Percentiles rank a stretch among this genome's conserved stretches.
These are phyloP conservation scores for Trichosanthes truncata DNA, from an alignment of 306 rosid genomes.

Conservation along the genomic window DNA sequence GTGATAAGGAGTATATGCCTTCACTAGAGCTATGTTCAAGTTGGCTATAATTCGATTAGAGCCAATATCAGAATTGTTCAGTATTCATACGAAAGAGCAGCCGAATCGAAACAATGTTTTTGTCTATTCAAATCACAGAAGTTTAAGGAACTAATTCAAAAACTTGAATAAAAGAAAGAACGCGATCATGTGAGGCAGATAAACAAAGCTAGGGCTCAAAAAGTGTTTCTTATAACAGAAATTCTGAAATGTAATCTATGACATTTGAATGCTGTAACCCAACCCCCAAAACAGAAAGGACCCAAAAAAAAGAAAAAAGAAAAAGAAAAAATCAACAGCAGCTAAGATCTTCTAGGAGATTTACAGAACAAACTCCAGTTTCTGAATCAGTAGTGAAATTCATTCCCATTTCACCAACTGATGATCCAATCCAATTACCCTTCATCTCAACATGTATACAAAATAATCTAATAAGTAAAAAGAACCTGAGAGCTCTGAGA, in stretches of 20 bases:
- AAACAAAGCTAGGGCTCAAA: neutral
- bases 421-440: slow-evolving; percentile 34
- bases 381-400: slow-evolving; percentile 25
- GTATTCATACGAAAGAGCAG: neutral
- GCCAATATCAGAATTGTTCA: neutral
- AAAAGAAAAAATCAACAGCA: neutral
- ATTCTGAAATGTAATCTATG: neutral
- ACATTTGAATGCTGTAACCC: slow-evolving; percentile 6
- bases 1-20: too few relatives aligned
- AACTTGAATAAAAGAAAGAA: neutral
- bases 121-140: neutral
- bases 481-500: slow-evolving; percentile 9
- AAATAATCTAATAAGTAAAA: neutral
- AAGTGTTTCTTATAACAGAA: neutral
- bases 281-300: neutral
- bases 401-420: slow-evolving; percentile 30
- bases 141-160: neutral
- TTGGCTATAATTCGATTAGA: neutral
- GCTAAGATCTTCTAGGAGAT: slow-evolving; percentile 17
- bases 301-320: neutral
- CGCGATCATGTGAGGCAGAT: neutral
- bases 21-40: neutral
- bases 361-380: slow-evolving; percentile 52
- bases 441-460: slow-evolving; percentile 46
- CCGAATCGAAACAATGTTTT: neutral